Base-by-base conservation (phyloP, 805 yeast species). In the Schwanniomyces pseudopolymorphus region DNA sequence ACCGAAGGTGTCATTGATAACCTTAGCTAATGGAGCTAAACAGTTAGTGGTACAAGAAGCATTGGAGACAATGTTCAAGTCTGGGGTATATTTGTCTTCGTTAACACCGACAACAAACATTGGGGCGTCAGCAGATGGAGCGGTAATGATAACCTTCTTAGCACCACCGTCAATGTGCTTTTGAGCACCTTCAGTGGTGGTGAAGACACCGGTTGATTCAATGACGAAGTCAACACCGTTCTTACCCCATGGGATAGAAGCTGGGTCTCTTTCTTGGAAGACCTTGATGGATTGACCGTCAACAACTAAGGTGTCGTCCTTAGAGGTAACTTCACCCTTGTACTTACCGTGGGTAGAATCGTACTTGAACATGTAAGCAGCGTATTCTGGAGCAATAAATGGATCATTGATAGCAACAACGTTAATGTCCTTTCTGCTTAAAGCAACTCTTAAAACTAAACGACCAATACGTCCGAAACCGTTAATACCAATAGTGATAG, bases 11-110 rank as follows among this genome's bases (percentile, higher is more conserved):
- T 89, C 95, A 79, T 89, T 80, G 67, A 89, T 70, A 60, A 87
- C 87, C 83, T 89, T 89, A 69, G 95, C 95, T 65, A 89, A 80
- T 67, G 96, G 96, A 60, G 96, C 96, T 67, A 89, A 77, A 80
- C 96, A 87, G 83, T 89, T 89, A 68, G 96, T 89, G 70, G 96
- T 89, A 81, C 96, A 89, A 43, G 96, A 89, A 56, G 96, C 96
- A 73, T 89, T 89, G 57, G 96, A 89, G 56, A 89, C 78, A 61
- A 89, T 87, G 62, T 75, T 74, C 71, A 84, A 74, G 69, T 85
- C 91, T 52, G 85, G 69, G 59, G 84, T 83, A 82, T 87, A 89
- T 60, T 83, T 77, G 56, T 84, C 83, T 60, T 82, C 84, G 78
- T 89, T 89, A 67, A 89, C 96, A 78, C 96, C 96, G 64, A 81